These are phyloP conservation scores for Gaeumannomyces tritici DNA, from an alignment of 2,329 filamentous ascomycete species.

Conservation along the genomic window DNA sequence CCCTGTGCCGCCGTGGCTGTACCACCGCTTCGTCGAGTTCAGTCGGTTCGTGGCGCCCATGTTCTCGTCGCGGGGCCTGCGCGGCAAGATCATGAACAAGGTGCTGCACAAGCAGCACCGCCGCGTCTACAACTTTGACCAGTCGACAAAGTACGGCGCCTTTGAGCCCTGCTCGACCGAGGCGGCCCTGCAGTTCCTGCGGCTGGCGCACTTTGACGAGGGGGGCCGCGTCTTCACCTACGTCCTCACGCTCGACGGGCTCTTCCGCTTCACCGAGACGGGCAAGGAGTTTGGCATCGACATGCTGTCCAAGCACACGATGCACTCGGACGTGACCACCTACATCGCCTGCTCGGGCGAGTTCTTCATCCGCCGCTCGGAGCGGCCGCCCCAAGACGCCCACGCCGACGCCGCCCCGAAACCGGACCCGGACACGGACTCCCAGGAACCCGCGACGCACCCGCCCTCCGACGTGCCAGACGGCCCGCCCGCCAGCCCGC, in stretches of 20 bases:
- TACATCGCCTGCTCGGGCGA: slow-evolving; percentile 91
- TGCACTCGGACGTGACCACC: slow-evolving; percentile 87
- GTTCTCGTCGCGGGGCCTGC: slow-evolving; percentile 70
- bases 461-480: slow-evolving; percentile 38
- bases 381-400: slow-evolving; percentile 42
- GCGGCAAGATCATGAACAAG: slow-evolving; percentile 72
- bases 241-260: slow-evolving; percentile 75
- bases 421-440: no score
- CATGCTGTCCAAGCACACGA: slow-evolving; percentile 87
- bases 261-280: slow-evolving; percentile 88
- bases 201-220: slow-evolving; percentile 77
- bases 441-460: slow-evolving; percentile 16
- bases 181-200: slow-evolving; percentile 71
- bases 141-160: slow-evolving; percentile 60
- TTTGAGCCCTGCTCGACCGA: slow-evolving; percentile 59
- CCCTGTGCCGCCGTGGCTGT: slow-evolving; percentile 69
- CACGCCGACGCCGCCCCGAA: slow-evolving; percentile 21
- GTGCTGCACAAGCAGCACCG: slow-evolving; percentile 84
- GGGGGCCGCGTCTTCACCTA: slow-evolving; percentile 87
- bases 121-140: slow-evolving; percentile 82
- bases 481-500: slow-evolving; percentile 34
- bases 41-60: slow-evolving; percentile 81
- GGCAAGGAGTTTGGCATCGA: slow-evolving; percentile 94
- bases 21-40: slow-evolving; percentile 91
- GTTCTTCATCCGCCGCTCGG: slow-evolving; percentile 64